Conservation (phyloP, 2,329 filamentous ascomycete species). For the Hirsutella rhossiliensis region DNA sequence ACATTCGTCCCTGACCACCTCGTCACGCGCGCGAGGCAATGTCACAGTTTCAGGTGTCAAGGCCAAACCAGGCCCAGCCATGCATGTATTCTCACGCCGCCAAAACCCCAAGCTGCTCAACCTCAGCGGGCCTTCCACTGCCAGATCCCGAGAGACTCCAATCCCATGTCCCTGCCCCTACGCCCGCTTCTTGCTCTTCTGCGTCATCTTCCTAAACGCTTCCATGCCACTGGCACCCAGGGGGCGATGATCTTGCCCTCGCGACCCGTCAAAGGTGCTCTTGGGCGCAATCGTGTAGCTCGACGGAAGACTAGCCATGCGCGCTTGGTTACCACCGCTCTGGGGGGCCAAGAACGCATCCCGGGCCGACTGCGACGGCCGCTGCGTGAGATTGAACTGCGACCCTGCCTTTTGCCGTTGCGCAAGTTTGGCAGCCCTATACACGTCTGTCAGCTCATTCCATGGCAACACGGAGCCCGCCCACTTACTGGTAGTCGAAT, state of each 20-base stretch:
- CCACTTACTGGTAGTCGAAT: slow-evolving; percentile 49
- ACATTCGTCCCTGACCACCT: too few relatives aligned
- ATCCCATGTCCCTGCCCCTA: slow-evolving; percentile 1
- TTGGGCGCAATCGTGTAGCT: slow-evolving; percentile 49
- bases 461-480: neutral
- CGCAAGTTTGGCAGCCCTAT: slow-evolving; percentile 39
- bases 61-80: too few relatives aligned
- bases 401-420: slow-evolving; percentile 36
- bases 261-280: slow-evolving; percentile 46
- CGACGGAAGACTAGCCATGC: slow-evolving; percentile 39
- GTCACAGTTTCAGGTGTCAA: too few relatives aligned
- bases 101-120: too few relatives aligned
- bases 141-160: neutral
- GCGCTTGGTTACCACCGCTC: slow-evolving; percentile 42
- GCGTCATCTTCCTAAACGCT: slow-evolving; percentile 54
- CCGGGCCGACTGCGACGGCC: slow-evolving; percentile 28
- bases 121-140: too few relatives aligned
- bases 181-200: slow-evolving; percentile 44
- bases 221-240: slow-evolving; percentile 52
- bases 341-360: slow-evolving; percentile 45
- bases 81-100: too few relatives aligned
- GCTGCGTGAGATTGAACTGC: slow-evolving; percentile 38
- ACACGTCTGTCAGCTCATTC: slow-evolving; percentile 3
- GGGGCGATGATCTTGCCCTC: slow-evolving; percentile 41
- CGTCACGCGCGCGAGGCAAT: too few relatives aligned